phyloP scores from a whole-genome alignment of 2,329 filamentous ascomycete genomes.

The Alternaria brassicicola region DNA sequence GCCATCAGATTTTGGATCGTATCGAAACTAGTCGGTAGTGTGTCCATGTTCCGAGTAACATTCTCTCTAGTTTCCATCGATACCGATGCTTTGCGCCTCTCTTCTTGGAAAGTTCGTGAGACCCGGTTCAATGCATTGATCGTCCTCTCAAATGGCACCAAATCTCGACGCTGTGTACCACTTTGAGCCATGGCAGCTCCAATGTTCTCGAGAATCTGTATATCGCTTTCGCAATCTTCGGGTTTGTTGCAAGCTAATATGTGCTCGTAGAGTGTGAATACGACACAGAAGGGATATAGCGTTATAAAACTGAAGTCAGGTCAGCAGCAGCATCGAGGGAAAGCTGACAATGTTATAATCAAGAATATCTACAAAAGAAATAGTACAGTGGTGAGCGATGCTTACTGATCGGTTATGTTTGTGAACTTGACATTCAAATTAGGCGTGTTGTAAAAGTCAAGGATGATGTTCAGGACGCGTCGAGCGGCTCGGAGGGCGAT shows the following conservation, averaged over 20 bases:
- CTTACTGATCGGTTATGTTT: constrained; percentile 31
- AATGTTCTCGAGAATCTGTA: constrained; percentile 30
- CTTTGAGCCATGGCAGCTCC: constrained; percentile 29
- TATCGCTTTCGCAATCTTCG: constrained; percentile 32
- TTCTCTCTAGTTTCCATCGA: neutral
- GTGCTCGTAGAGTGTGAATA: constrained; percentile 40
- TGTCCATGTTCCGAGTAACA: neutral
- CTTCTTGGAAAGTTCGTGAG: constrained; percentile 33
- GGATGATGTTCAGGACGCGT: constrained; percentile 29
- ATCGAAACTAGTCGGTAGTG: constrained; percentile 9
- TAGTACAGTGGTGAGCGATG: neutral
- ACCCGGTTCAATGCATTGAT: constrained; percentile 40
- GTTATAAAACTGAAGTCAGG: constrained; percentile 30
- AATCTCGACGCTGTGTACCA: constrained; percentile 18
- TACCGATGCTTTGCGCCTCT: constrained; percentile 10
- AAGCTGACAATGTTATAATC: no score
- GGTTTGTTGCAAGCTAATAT: constrained; percentile 31
- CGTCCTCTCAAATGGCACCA: constrained; percentile 32
- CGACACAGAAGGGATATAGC: constrained; percentile 40
- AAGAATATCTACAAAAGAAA: neutral
- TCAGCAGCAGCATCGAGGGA: neutral
- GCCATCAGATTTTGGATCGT: constrained; percentile 17
- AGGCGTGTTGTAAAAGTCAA: constrained; percentile 23
- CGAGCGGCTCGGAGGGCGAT: constrained; percentile 31
- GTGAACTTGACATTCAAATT: constrained; percentile 3